Conservation (phyloP, 192 early-diverging fungal species). For the Ramicandelaber brevisporus region DNA sequence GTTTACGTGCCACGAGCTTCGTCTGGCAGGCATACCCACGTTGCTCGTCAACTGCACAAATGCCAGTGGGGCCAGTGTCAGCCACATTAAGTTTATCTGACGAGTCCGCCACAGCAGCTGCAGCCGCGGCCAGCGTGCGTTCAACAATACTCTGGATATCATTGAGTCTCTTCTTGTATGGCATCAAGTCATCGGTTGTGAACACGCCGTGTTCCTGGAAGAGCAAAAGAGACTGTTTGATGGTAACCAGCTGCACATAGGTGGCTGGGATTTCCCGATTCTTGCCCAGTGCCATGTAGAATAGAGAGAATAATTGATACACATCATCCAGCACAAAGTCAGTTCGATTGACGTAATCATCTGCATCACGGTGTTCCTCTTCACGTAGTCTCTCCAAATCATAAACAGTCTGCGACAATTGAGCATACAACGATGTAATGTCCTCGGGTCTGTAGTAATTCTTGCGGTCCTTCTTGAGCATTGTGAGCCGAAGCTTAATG, state of each 20-base stretch:
- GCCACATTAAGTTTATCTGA: too few relatives aligned
- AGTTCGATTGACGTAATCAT: constrained; percentile 25
- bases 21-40: too few relatives aligned
- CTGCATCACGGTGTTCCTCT: constrained; percentile 18
- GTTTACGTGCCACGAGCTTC: too few relatives aligned
- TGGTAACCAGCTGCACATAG: constrained; percentile 47
- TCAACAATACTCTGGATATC: constrained; percentile 1
- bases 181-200: constrained; percentile 15
- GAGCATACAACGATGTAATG: constrained; percentile 32
- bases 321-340: constrained; percentile 51
- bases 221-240: too few relatives aligned
- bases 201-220: too few relatives aligned
- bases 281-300: constrained; percentile 48
- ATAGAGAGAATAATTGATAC: constrained; percentile 47
- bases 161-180: constrained; percentile 16
- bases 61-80: too few relatives aligned
- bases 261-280: constrained; percentile 50
- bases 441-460: constrained; percentile 33
- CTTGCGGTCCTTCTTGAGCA: constrained; percentile 46
- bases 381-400: constrained; percentile 16
- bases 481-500: constrained; percentile 40
- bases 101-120: too few relatives aligned
- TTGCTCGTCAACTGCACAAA: too few relatives aligned
- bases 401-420: constrained; percentile 20
- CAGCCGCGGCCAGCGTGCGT: constrained; percentile 6